Evolutionary conservation across 2,329 filamentous ascomycete genomes (phyloP), one percentile per base, ranked within the genome.

Genomic region (Hypocreales sp.): DNA sequence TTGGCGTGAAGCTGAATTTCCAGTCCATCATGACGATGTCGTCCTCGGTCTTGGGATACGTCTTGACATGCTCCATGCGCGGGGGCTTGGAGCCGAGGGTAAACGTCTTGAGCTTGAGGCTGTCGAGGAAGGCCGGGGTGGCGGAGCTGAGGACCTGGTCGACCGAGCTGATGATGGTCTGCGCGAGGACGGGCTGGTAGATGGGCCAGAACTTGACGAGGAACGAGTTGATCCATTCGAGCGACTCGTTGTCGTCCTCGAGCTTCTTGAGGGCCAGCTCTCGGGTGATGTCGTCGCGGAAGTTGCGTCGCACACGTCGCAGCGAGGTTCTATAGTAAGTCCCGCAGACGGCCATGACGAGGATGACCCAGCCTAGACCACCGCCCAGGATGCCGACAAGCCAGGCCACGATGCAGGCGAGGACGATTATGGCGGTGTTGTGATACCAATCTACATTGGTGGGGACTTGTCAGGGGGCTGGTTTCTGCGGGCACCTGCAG

Each of bases 221-320:
- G 58, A 98, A 98, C 41, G 83, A 92, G 63, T 98, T 98, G 53
- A 98, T 95, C 90, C 90, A 98, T 53, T 98, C 90, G 26, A 98
- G 62, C 31, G 80, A 90, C 55, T 98, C 90, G 15, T 73, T 74
- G 41, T 98, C 90, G 7, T 75, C 90, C 41, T 95, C 90, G 29
- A 98, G 61, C 43, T 69, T 80, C 52, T 77, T 78, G 53, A 94
- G 80, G 9, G 79, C 76, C 64, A 94, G 67, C 51, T 94, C 86
- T 29, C 90, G 77, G 33, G 77, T 78, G 39, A 98, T 70, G 46
- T 98, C 90, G 55, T 98, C 90, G 33, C 87, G 76, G 53, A 93
- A 93, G 52, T 98, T 98, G 40, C 90, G 77, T 41, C 90, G 78
- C 33, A 95, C 84, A 36, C 90, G 77, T 37, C 87, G 82, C 38